phyloP scores from a whole-genome alignment of 192 early-diverging fungal species.

The Phycomyces nitens region DNA sequence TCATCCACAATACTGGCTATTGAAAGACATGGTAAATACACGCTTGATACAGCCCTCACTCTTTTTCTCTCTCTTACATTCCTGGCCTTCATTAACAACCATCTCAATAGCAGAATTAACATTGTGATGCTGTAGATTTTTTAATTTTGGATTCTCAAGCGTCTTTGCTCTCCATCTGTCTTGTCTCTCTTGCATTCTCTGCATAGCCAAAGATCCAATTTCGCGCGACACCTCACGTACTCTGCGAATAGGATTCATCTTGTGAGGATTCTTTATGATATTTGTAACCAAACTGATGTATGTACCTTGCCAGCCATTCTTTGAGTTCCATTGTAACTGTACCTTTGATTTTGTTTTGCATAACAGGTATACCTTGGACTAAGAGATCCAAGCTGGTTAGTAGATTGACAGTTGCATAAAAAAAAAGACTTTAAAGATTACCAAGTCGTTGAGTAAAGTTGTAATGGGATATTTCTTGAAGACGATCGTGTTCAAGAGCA shows the following conservation, averaged over 20 bases:
- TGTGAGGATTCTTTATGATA: no score
- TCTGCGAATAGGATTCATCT: conserved; percentile 34
- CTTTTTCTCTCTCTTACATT: conserved; percentile 42
- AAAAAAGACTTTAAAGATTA: conserved; percentile 28
- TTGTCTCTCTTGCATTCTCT: conserved; percentile 70
- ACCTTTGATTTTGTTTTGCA: conserved; percentile 83
- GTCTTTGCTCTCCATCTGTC: conserved; percentile 50
- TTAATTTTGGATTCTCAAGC: conserved; percentile 42
- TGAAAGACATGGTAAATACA: background rate
- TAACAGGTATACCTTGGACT: conserved; percentile 86
- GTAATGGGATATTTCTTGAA: conserved; percentile 74
- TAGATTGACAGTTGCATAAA: background rate
- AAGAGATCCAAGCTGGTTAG: background rate
- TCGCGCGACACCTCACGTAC: conserved; percentile 78
- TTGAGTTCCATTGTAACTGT: conserved; percentile 85
- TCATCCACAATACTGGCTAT: conserved; percentile 63
- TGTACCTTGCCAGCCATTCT: conserved; percentile 84
- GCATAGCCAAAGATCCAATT: conserved; percentile 83
- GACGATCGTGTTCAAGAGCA: conserved; percentile 69
- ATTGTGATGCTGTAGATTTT: conserved; percentile 46
- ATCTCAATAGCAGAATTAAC: conserved; percentile 80
- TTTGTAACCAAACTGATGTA: background rate
- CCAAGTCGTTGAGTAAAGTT: conserved; percentile 82
- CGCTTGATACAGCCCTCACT: background rate
- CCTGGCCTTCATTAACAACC: conserved; percentile 80